Conservation (phyloP, 2,329 filamentous ascomycete species). For the Colletotrichum sp. region DNA sequence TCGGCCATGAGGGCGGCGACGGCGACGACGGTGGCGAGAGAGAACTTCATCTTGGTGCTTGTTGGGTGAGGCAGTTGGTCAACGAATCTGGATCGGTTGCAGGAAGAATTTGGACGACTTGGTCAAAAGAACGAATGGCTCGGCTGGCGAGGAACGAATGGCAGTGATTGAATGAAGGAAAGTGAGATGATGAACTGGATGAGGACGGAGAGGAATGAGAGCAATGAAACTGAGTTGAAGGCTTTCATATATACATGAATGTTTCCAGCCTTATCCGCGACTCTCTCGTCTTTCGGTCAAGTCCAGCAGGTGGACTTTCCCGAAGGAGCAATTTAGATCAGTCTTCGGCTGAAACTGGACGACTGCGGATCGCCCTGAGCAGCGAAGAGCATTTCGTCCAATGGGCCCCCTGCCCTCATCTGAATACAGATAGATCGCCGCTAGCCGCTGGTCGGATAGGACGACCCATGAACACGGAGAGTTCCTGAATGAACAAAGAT, state of each 20-base stretch:
- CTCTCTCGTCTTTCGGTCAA: accelerated
- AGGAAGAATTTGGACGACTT: not conserved
- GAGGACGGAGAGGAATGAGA: not conserved
- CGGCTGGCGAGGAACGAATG: not conserved
- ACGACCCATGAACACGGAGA: not conserved
- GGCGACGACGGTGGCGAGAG: not conserved
- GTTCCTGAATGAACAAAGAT: not conserved
- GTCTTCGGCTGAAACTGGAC: not conserved
- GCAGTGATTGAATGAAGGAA: not conserved
- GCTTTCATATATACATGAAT: not conserved
- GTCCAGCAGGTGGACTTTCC: not conserved
- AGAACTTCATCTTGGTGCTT: not conserved
- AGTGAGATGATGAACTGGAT: not conserved
- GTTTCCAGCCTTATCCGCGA: not conserved
- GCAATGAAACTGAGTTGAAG: not conserved
- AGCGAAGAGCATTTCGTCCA: not conserved
- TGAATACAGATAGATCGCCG: not conserved
- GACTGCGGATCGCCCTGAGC: not conserved
- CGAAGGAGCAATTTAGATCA: not conserved
- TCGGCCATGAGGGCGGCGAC: not conserved
- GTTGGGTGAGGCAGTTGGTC: not conserved
- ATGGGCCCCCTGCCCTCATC: accelerated
- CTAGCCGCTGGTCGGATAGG: not conserved
- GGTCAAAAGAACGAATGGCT: not conserved
- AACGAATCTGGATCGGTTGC: not conserved